Evolutionary conservation across 352 stramenopile species (phyloP), one percentile per base, ranked within the genome.

Genomic region (Phytophthora lateralis): DNA sequence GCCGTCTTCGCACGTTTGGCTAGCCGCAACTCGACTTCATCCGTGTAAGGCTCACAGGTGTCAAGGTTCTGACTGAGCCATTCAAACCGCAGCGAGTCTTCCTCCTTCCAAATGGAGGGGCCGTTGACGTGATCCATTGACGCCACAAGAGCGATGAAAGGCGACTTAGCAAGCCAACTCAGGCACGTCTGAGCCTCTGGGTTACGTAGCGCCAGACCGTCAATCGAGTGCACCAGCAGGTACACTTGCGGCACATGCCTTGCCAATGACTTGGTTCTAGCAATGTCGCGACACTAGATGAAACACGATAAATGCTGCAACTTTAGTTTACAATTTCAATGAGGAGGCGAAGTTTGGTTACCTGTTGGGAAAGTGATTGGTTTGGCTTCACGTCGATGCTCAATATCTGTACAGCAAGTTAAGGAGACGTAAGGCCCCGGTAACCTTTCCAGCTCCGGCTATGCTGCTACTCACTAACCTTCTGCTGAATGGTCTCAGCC

Each of bases 41-140:
- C 48, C 7, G 72, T 75, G 48, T 89, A 89, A 24, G 79, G 74
- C 34, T 60, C 49, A 10, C 48, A 76, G 7, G 74, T 83, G 50
- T 83, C 55, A 27, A 85, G 45, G 20, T 69, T 72, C 39, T 83
- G 71, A 24, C 63, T 60, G 24, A 89, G 54, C 76, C 79, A 89
- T 30, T 77, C 66, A 45, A 85, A 86, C 7, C 79, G 79, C 45
- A 78, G 44, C 24, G 63, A 64, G 32, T 85, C 79, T 6, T 78
- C 70, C 46, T 89, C 76, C 53, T 78, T 73, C 79, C 79, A 89
- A 49, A 86, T 71, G 9, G 74, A 73, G 6, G 66, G 60, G 8
- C 68, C 75, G 46, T 89, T 86, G 18, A 86, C 71, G 32, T 89
- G 79, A 37, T 89, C 79, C 43, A 86, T 73, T 12, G 72, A 79